Base-by-base conservation (phyloP, 352 stramenopile species). In the Phytophthora ramorum region DNA sequence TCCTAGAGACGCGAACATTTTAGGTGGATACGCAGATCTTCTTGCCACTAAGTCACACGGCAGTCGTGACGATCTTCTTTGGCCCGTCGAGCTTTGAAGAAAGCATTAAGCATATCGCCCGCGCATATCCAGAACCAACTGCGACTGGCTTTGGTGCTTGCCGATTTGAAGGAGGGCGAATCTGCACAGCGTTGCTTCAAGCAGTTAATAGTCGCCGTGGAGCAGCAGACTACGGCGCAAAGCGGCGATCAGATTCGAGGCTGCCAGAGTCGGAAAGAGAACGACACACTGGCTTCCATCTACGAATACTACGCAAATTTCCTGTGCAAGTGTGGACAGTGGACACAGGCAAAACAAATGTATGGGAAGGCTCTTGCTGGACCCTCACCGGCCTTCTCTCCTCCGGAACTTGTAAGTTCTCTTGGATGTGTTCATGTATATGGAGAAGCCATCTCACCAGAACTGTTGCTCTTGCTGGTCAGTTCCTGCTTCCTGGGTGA, bases 21-120 rank as follows among this genome's bases (percentile, higher is more conserved):
- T 78, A 30, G 66, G 73, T 7, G 65, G 64, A 45, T 84, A 81
- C 49, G 66, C 73, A 0, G 73, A 71, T 41, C 47, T 84, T 6
- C 59, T 84, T 22, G 9, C 34, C 34, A 22, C 14, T 4, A 52
- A 35, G 7, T 32, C 12, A 2, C 16, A 28, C 16, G 54, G 13
- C 1, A 20, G 17, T 40, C 17, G 13, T 12, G 14, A 53, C 26
- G 38, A 38, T 28, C 19, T 72, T 9, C 7, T 40, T n/a, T 26
- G 5, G 64, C 57, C 19, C 71, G 66, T 32, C 61, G 53, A 16
- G 38, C 79, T 22, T 43, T 84, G 0, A 38, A 68, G 24, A 47
- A 76, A 43, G 69, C 66, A 2, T 26, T 81, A 10, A 24, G 7
- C 9, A 24, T 78, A 5, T 61, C 54, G 16, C 65, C 66, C 5